Percentiles rank a stretch among this genome's conserved stretches.
phyloP scores from a whole-genome alignment of 495 filamentous ascomycete genomes.

The Monascus purpureus region DNA sequence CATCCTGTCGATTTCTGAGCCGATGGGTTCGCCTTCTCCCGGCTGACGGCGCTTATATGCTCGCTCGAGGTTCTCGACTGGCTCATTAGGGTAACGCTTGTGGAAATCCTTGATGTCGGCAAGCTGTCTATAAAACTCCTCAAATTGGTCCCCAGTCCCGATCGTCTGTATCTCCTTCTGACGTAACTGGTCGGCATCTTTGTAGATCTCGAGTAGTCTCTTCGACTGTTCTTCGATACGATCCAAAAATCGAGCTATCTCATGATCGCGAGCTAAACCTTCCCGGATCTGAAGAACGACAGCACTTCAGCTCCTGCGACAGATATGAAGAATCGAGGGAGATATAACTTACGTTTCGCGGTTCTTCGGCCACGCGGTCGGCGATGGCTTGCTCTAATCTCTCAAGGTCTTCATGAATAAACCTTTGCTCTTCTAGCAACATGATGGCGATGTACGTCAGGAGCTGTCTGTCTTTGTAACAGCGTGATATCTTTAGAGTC shows the following conservation, averaged over 20 bases:
- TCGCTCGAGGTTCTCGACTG: conserved; percentile 84
- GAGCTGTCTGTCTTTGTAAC: too few species aligned
- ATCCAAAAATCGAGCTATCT: conserved; percentile 71
- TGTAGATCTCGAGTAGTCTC: conserved; percentile 71
- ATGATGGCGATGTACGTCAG: conserved; percentile 27
- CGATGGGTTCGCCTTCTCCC: conserved; percentile 46
- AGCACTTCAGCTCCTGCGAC: conserved; percentile 6
- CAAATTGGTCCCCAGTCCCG: conserved; percentile 76
- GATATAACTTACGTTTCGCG: conserved; percentile 55
- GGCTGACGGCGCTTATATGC: conserved; percentile 69
- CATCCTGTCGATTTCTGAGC: conserved; percentile 67
- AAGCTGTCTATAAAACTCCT: conserved; percentile 82
- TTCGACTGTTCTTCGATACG: conserved; percentile 76
- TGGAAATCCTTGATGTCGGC: conserved; percentile 73
- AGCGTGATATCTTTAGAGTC: too few species aligned
- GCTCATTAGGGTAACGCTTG: conserved; percentile 82
- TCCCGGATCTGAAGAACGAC: conserved; percentile 55
- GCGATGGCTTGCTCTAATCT: conserved; percentile 85
- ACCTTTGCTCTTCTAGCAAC: conserved; percentile 84
- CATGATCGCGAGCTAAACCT: conserved; percentile 74
- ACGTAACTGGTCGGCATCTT: conserved; percentile 55
- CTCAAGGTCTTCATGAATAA: conserved; percentile 90
- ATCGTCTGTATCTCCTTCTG: conserved; percentile 73
- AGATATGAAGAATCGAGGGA: conserved; percentile 1
- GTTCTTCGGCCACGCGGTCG: conserved; percentile 76